A percentile compares a stretch with the other conserved stretches of the same genome.
These are phyloP conservation scores for Wickerhamiella spandovensis DNA, from an alignment of 805 yeast genomes.

Conservation along the genomic window DNA sequence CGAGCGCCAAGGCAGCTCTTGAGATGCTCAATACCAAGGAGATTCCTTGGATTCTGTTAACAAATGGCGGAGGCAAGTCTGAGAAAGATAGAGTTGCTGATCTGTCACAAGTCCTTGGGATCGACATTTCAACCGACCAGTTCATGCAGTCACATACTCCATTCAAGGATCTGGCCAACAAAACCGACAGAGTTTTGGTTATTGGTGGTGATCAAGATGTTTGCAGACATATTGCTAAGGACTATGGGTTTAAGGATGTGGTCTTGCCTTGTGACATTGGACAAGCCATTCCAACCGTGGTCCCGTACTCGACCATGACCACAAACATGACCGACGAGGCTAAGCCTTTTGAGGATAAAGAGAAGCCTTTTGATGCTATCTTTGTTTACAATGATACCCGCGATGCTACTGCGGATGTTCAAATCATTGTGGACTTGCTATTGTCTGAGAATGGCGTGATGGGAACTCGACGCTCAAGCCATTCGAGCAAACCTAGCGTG, in stretches of 20 bases:
- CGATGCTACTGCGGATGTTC: conserved; percentile 75
- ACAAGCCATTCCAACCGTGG: conserved; percentile 76
- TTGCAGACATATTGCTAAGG: conserved; percentile 70
- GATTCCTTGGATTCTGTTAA: conserved; percentile 74
- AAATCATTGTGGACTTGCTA: conserved; percentile 69
- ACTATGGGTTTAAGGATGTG: conserved; percentile 73
- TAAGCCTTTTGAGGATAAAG: conserved; percentile 43
- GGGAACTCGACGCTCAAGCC: conserved; percentile 53
- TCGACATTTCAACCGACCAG: conserved; percentile 57
- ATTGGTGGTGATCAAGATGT: conserved; percentile 83
- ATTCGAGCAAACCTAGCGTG: conserved; percentile 65
- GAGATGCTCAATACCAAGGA: conserved; percentile 59
- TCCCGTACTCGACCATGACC: conserved; percentile 71
- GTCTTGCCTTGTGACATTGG: conserved; percentile 71
- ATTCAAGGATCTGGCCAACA: conserved; percentile 64
- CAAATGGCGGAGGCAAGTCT: conserved; percentile 87
- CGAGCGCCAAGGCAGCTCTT: conserved; percentile 65
- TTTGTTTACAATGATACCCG: conserved; percentile 84
- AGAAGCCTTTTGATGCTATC: conserved; percentile 61
- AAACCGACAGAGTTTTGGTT: conserved; percentile 61
- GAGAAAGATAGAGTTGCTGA: conserved; percentile 65
- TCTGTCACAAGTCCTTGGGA: conserved; percentile 44
- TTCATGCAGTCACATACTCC: conserved; percentile 92
- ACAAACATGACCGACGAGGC: conserved; percentile 44
- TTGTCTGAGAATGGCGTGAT: conserved; percentile 66